These are phyloP conservation scores for Rhodotorula toruloides DNA, from an alignment of 768 basidiomycete species.

Conservation along the genomic window DNA sequence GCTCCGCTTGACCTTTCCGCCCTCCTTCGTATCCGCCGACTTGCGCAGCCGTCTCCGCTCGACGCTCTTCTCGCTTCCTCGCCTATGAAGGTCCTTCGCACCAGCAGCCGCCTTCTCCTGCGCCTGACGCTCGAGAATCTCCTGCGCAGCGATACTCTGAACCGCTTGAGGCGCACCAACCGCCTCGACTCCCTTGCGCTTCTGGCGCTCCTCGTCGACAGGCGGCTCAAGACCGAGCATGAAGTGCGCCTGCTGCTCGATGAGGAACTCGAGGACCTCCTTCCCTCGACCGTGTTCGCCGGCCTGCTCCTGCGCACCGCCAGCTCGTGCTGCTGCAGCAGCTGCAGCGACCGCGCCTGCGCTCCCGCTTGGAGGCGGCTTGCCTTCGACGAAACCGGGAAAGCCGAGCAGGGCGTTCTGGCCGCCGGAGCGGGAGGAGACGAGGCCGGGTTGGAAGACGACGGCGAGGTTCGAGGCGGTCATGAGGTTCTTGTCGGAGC, in stretches of 20 bases:
- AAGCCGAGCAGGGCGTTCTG: slow-evolving; percentile 30
- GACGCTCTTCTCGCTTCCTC: slow-evolving; percentile 38
- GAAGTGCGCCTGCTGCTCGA: slow-evolving; percentile 94
- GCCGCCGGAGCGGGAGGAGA: slow-evolving; percentile 63
- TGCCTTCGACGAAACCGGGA: slow-evolving; percentile 33
- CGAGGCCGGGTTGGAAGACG: slow-evolving; percentile 91
- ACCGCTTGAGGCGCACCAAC: background rate
- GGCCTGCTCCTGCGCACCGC: slow-evolving; percentile 56
- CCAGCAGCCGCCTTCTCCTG: background rate
- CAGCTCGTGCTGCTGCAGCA: background rate
- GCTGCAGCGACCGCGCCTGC: background rate
- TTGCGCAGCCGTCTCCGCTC: slow-evolving; percentile 36
- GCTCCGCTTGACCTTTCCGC: slow-evolving; percentile 37
- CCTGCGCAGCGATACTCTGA: background rate
- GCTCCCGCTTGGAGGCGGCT: slow-evolving; percentile 6
- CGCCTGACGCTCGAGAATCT: background rate
- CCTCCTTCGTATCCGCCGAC: slow-evolving; percentile 23
- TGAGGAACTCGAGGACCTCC: slow-evolving; percentile 86
- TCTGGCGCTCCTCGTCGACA: slow-evolving; percentile 27
- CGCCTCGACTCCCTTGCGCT: slow-evolving; percentile 23
- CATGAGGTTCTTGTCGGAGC: slow-evolving; percentile 90
- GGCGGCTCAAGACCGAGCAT: slow-evolving; percentile 79
- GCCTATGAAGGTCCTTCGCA: slow-evolving; percentile 9
- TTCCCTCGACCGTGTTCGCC: slow-evolving; percentile 82
- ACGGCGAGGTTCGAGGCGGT: slow-evolving; percentile 90